Conservation (phyloP, 139 green algal genomes). For the Ettlia oleoabundans region DNA sequence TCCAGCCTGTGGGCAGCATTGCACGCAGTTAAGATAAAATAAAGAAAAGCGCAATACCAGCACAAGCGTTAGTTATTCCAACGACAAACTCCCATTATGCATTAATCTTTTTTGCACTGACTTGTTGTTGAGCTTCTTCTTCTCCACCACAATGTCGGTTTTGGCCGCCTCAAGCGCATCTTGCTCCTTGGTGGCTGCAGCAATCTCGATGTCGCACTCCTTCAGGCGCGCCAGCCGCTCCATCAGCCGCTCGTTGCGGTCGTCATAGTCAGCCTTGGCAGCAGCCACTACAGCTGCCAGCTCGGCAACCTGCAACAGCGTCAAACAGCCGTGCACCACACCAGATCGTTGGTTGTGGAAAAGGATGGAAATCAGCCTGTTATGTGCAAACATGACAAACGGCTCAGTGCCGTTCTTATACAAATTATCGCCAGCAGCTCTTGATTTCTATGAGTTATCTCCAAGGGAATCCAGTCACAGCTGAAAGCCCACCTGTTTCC, state of each 20-base stretch:
- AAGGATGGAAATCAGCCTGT: background rate
- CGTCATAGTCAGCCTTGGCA: slow-evolving; percentile 52
- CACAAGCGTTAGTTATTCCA: no score
- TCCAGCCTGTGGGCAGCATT: slow-evolving; percentile 38
- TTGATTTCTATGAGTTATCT: no score
- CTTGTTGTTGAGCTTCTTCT: slow-evolving; percentile 64
- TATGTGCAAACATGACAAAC: background rate
- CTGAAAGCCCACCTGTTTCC: slow-evolving; percentile 41
- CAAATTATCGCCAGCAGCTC: no score
- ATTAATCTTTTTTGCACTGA: no score
- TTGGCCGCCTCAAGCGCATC: slow-evolving; percentile 28
- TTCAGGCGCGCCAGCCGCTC: slow-evolving; percentile 56
- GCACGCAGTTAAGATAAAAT: background rate
- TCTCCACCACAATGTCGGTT: slow-evolving; percentile 52
- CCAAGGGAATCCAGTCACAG: no score
- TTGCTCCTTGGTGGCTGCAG: slow-evolving; percentile 53
- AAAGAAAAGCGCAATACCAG: no score
- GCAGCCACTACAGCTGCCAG: slow-evolving; percentile 46
- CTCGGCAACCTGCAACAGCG: slow-evolving; percentile 41
- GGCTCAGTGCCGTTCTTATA: no score
- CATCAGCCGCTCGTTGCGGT: slow-evolving; percentile 54
- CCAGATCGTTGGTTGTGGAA: background rate
- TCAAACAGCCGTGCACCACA: no score
- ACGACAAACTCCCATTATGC: no score
- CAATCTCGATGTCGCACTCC: slow-evolving; percentile 86